phyloP scores from a whole-genome alignment of 2,329 filamentous ascomycete species.

The Diaporthe eres region DNA sequence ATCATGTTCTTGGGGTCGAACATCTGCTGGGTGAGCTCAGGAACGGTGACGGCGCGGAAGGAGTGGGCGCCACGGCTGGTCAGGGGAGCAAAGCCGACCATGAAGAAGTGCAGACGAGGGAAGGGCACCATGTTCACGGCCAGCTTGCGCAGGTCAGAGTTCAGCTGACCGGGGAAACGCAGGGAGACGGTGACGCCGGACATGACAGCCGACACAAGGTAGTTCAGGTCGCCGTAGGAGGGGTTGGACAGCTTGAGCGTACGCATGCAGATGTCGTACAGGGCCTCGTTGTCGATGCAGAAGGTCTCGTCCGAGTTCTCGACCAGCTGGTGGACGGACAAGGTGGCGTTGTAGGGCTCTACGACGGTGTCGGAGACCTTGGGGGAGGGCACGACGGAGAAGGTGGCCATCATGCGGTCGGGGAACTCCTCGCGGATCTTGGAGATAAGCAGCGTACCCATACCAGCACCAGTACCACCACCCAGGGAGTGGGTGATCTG shows the following conservation, averaged over 20 bases:
- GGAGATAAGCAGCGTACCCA: slow-evolving; percentile 99
- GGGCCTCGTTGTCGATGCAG: slow-evolving; percentile 99
- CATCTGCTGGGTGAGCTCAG: slow-evolving; percentile 99
- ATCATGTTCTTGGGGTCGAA: slow-evolving; percentile 99
- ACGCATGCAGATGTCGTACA: slow-evolving; percentile 99
- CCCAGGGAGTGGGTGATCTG: slow-evolving; percentile 99
- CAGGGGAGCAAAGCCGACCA: slow-evolving; percentile 99
- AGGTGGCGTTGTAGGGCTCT: slow-evolving; percentile 99
- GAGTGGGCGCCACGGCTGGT: slow-evolving; percentile 88
- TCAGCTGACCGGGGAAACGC: slow-evolving; percentile 99
- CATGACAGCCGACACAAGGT: slow-evolving; percentile 99
- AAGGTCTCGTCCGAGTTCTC: slow-evolving; percentile 99
- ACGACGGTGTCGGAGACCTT: slow-evolving; percentile 99
- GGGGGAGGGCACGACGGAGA: slow-evolving; percentile 98
- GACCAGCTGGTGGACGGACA: slow-evolving; percentile 98
- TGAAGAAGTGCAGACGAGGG: slow-evolving; percentile 99
- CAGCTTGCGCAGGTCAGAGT: slow-evolving; percentile 99
- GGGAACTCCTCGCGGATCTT: slow-evolving; percentile 99
- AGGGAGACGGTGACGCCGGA: slow-evolving; percentile 98
- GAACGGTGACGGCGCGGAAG: slow-evolving; percentile 97
- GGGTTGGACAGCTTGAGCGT: slow-evolving; percentile 99
- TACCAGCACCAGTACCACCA: slow-evolving; percentile 99
- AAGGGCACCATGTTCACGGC: slow-evolving; percentile 99
- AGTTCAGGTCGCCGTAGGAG: slow-evolving; percentile 99
- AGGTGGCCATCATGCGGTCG: slow-evolving; percentile 99